Percentiles rank a stretch among this genome's conserved stretches.
Evolutionary conservation across 441 rosid genomes (phyloP).

Genomic region (Gossypium gossypioides): DNA sequence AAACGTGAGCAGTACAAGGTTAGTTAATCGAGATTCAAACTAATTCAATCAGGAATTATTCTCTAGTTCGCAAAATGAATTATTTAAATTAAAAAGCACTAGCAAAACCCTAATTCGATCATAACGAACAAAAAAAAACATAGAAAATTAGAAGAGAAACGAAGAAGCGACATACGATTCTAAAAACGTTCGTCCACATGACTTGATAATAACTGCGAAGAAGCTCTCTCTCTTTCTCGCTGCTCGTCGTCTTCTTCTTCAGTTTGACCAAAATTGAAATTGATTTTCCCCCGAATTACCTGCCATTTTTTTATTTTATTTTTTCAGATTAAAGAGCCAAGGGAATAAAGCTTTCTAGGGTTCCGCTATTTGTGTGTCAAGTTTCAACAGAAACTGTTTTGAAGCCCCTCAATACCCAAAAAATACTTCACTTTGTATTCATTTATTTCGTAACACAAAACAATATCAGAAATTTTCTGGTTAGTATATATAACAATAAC

Average conservation of each 20-base stretch:
- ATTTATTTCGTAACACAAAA: neutral
- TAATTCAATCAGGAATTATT: neutral
- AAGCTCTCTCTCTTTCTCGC: neutral
- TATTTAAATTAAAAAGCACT: neutral
- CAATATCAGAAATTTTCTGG: neutral
- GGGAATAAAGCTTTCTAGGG: neutral
- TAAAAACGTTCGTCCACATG: slow-evolving; percentile 96
- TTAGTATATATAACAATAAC: neutral
- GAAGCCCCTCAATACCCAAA: neutral
- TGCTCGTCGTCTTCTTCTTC: neutral
- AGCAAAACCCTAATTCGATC: neutral
- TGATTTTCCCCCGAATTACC: neutral
- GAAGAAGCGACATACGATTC: slow-evolving; percentile 46
- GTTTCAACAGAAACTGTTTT: neutral
- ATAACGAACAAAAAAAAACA: neutral
- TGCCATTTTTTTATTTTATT: neutral
- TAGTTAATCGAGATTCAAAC: neutral
- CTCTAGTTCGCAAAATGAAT: neutral
- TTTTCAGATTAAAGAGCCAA: neutral
- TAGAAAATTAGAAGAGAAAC: neutral
- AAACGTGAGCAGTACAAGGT: neutral
- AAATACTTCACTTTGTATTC: neutral
- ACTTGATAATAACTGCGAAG: slow-evolving; percentile 20
- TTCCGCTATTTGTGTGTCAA: neutral
- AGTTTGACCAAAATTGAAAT: neutral